A percentile compares a stretch with the other conserved stretches of the same genome.
These are phyloP conservation scores for Papiliotrema terrestris DNA, from an alignment of 1,284 basidiomycete species.

Conservation along the genomic window DNA sequence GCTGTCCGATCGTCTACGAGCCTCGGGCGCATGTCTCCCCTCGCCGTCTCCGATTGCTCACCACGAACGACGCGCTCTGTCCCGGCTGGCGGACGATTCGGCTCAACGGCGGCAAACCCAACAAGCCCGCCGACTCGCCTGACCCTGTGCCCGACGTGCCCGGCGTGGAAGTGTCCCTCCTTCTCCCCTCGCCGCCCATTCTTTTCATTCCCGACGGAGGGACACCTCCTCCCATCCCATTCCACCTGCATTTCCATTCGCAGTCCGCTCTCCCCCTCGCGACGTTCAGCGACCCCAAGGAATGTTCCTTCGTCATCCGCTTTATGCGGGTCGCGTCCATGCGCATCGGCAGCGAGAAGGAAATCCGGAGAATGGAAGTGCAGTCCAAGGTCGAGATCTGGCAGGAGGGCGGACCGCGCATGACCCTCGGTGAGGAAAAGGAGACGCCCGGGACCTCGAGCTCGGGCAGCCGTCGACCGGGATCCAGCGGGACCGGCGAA, in stretches of 20 bases:
- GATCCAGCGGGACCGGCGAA: neutral
- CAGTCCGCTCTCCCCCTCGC: slow-evolving; percentile 19
- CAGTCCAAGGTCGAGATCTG: slow-evolving; percentile 30
- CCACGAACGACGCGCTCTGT: slow-evolving; percentile 29
- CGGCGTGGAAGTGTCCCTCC: slow-evolving; percentile 25
- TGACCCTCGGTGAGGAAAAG: slow-evolving; percentile 12
- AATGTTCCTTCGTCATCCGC: slow-evolving; percentile 27
- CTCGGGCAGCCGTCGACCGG: neutral
- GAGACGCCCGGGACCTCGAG: neutral
- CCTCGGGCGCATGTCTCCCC: slow-evolving; percentile 31
- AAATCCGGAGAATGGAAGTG: slow-evolving; percentile 30
- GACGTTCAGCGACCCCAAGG: slow-evolving; percentile 28
- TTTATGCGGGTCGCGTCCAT: slow-evolving; percentile 31
- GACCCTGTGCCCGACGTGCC: neutral
- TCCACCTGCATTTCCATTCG: slow-evolving; percentile 37
- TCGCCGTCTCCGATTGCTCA: slow-evolving; percentile 24
- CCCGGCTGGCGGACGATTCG: slow-evolving; percentile 36
- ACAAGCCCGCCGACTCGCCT: slow-evolving; percentile 1
- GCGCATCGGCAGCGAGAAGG: slow-evolving; percentile 24
- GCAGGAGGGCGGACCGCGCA: slow-evolving; percentile 28
- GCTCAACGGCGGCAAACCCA: slow-evolving; percentile 27
- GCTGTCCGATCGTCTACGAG: slow-evolving; percentile 33
- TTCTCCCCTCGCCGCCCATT: slow-evolving; percentile 38
- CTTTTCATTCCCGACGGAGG: slow-evolving; percentile 18
- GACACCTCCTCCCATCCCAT: slow-evolving; percentile 27